Evolutionary conservation across 768 basidiomycete species (phyloP).

Genomic region (Paxillus rubicundulus): DNA sequence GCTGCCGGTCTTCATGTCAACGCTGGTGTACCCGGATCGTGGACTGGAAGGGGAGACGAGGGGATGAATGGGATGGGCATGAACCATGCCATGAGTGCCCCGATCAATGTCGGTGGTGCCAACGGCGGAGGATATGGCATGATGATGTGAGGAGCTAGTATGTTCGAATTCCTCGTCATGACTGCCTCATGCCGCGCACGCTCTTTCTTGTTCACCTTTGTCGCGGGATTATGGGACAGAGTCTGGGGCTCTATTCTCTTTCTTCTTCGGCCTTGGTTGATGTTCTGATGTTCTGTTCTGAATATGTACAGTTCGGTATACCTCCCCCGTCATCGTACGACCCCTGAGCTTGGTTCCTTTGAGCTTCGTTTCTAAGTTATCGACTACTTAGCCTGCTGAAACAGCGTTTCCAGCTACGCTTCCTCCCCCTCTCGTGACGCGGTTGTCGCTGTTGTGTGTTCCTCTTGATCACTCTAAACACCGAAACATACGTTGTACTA

Average conservation of each 20-base stretch:
- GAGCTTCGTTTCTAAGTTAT: slow-evolving; percentile 5
- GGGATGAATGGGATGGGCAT: slow-evolving; percentile 35
- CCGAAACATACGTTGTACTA: slow-evolving; percentile 23
- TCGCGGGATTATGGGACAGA: slow-evolving; percentile 13
- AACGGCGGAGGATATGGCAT: slow-evolving; percentile 38
- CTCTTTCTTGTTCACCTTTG: slow-evolving; percentile 7
- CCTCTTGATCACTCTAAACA: slow-evolving; percentile 12
- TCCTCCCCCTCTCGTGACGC: background rate
- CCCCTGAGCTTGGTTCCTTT: slow-evolving; percentile 4
- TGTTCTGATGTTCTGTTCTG: slow-evolving; percentile 12
- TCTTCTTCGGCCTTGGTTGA: slow-evolving; percentile 9
- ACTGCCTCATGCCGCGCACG: slow-evolving; percentile 9
- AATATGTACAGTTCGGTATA: slow-evolving; percentile 10
- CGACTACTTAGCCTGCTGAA: slow-evolving; percentile 13
- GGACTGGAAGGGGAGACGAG: slow-evolving; percentile 27
- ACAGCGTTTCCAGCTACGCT: slow-evolving; percentile 8
- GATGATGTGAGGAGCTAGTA: slow-evolving; percentile 32
- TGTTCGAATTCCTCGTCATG: slow-evolving; percentile 3
- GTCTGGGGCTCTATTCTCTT: slow-evolving; percentile 10
- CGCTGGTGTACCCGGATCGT: slow-evolving; percentile 21
- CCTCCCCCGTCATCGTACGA: background rate
- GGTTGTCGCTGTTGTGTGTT: slow-evolving; percentile 7
- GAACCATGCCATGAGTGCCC: slow-evolving; percentile 33
- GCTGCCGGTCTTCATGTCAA: slow-evolving; percentile 26
- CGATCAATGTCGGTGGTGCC: slow-evolving; percentile 40